phyloP scores from a whole-genome alignment of 2,329 filamentous ascomycete genomes.

The Aaosphaeria arxii region DNA sequence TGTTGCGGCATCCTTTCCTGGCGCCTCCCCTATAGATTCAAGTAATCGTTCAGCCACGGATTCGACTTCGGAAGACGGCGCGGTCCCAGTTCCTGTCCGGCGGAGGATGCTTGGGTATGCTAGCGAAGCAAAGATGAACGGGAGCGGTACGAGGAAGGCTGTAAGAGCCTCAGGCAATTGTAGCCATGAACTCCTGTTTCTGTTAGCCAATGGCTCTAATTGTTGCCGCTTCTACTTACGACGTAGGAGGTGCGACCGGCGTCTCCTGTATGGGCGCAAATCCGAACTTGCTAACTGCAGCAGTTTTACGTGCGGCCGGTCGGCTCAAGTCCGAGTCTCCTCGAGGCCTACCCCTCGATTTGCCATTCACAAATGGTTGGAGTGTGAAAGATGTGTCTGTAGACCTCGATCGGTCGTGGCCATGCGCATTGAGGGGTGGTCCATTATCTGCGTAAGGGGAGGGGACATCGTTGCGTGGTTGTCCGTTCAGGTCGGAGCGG shows the following conservation, averaged over 20 bases:
- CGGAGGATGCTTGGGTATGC: conserved; percentile 36
- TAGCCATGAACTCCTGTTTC: conserved; percentile 25
- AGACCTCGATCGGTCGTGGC: conserved; percentile 21
- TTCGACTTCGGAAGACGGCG: background rate
- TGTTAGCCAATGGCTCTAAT: conserved; percentile 2
- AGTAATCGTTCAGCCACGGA: conserved; percentile 8
- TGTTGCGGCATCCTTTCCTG: conserved; percentile 3
- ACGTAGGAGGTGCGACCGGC: conserved; percentile 15
- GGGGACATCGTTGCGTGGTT: conserved; percentile 27
- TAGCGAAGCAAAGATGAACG: conserved; percentile 47
- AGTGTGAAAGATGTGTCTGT: conserved; percentile 27
- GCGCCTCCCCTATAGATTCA: conserved; percentile 16
- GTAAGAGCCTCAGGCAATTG: conserved; percentile 48
- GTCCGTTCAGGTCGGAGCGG: conserved; percentile 34
- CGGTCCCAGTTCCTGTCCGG: background rate
- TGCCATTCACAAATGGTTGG: conserved; percentile 26
- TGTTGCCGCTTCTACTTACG: conserved; percentile 3
- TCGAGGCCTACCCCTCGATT: conserved; percentile 35
- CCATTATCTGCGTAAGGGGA: conserved; percentile 28
- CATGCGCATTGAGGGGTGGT: conserved; percentile 16
- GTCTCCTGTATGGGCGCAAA: conserved; percentile 36
- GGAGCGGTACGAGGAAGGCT: conserved; percentile 49
- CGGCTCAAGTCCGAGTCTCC: conserved; percentile 47
- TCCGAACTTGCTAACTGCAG: conserved; percentile 16
- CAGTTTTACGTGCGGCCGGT: conserved; percentile 23